Percentiles rank a stretch among this genome's conserved stretches.
These are phyloP conservation scores for Porogramme epimiltina DNA, from an alignment of 1,284 basidiomycete species.

Conservation along the genomic window DNA sequence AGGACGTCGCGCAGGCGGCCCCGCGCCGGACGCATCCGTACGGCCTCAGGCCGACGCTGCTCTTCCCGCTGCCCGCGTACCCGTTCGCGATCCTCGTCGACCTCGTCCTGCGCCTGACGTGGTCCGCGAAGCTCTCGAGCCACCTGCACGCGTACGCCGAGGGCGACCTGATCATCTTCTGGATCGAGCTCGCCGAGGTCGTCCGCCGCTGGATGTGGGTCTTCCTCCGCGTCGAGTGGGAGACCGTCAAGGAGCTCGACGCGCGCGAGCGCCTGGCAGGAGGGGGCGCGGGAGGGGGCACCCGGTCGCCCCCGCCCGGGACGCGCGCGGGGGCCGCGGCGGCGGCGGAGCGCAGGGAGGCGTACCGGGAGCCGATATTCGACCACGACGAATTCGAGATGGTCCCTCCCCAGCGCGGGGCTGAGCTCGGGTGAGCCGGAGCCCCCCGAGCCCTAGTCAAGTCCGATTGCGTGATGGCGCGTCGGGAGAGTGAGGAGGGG, in stretches of 20 bases:
- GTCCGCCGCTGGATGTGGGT: slow-evolving; percentile 95
- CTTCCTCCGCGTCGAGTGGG: slow-evolving; percentile 96
- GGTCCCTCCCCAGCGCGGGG: slow-evolving; percentile 19
- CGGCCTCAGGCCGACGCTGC: slow-evolving; percentile 71
- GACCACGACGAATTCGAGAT: slow-evolving; percentile 31
- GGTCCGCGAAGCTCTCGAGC: slow-evolving; percentile 90
- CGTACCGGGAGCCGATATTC: slow-evolving; percentile 15
- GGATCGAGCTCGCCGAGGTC: slow-evolving; percentile 90
- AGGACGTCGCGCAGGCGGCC: slow-evolving; percentile 24
- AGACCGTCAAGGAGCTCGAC: slow-evolving; percentile 68
- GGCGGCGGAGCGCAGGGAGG: slow-evolving; percentile 14
- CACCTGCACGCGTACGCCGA: slow-evolving; percentile 87
- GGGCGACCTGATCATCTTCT: slow-evolving; percentile 84
- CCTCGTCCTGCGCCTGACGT: slow-evolving; percentile 90
- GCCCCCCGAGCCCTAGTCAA: no score
- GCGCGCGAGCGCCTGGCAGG: no score
- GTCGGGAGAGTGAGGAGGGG: not conserved
- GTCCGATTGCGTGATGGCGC: not conserved
- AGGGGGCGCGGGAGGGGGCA: no score
- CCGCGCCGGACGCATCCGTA: slow-evolving; percentile 49
- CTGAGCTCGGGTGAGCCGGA: slow-evolving; percentile 13
- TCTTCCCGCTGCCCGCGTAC: slow-evolving; percentile 86
- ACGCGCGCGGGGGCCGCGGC: slow-evolving; percentile 1
- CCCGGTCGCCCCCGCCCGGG: not conserved
- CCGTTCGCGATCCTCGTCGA: slow-evolving; percentile 85